phyloP scores from a whole-genome alignment of 2,329 filamentous ascomycete genomes.

The Thielaviopsis musarum region DNA sequence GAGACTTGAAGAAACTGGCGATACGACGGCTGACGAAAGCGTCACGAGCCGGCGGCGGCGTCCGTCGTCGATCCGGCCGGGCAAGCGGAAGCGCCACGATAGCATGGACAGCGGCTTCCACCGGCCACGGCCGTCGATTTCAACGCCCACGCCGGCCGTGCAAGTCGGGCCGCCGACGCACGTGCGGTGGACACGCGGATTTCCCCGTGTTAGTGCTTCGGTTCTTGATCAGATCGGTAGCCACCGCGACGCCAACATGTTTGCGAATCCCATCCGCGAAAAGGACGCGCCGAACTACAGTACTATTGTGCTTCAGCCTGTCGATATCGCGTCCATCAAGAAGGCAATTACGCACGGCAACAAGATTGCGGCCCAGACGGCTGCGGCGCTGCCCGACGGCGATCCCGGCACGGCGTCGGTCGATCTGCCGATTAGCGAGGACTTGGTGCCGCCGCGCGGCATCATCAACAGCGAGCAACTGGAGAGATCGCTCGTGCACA shows the following conservation, averaged over 20 bases:
- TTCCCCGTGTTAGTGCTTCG: constrained; percentile 54
- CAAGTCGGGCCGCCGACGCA: constrained; percentile 37
- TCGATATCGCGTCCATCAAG: constrained; percentile 64
- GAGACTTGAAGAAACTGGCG: constrained; percentile 35
- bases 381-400: constrained; percentile 39
- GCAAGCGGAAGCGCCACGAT: constrained; percentile 35
- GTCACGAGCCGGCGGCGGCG: constrained; percentile 23
- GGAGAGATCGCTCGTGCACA: constrained; percentile 83
- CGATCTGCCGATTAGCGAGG: constrained; percentile 52
- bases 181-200: constrained; percentile 59
- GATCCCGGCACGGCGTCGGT: constrained; percentile 40
- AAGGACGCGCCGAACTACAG: constrained; percentile 61
- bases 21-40: constrained; percentile 39
- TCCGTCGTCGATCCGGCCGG: constrained; percentile 23
- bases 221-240: constrained; percentile 62
- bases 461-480: constrained; percentile 90
- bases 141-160: constrained; percentile 22
- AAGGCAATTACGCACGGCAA: constrained; percentile 59
- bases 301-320: constrained; percentile 55
- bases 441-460: constrained; percentile 68
- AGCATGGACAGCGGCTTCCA: constrained; percentile 25
- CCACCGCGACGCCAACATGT: constrained; percentile 65
- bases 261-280: constrained; percentile 58
- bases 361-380: constrained; percentile 43
- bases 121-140: constrained; percentile 19